Evolutionary conservation across 176 grass and related monocot species (phyloP), one percentile per base, ranked within the genome.

Genomic region (Ampelocalamus luodianensis): DNA sequence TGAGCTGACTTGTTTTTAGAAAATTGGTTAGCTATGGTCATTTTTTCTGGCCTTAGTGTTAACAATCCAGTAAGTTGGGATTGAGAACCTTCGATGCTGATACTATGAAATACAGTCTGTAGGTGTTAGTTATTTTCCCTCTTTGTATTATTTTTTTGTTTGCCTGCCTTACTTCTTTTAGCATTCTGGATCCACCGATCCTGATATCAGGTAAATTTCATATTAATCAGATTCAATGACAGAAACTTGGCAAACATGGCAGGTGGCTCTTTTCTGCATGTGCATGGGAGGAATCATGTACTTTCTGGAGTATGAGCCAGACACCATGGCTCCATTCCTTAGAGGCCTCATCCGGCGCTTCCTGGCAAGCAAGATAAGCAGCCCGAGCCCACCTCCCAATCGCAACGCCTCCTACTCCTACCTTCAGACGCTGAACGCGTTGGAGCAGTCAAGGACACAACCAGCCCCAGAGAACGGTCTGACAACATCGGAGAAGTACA

Each of bases 251-350:
- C 14, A 79, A 86, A 22, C 48, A 78, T 87, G 65, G 40, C 96
- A 99, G 96, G 96, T 99, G 79, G 91, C 79, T 71, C 91, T 99
- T 56, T 99, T 99, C 61, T 96, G 96, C 88, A 37, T 93, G 73
- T 99, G 93, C 88, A 99, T 91, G 93, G 96, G 96, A 76, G 96
- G 96, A 80, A 94, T 94, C 48, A 96, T 99, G 96, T 99, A 96
- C 55, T 99, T 92, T 87, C 85, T 99, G 77, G 96, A 99, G 82
- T 89, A 96, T 11, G 93, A 99, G 59, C 96, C 93, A 29, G 93
- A 99, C 10, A 99, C 96, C 14, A 96, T 99, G 96, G 96, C 96
- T 83, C 96, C 96, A 71, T 96, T 99, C 87, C 93, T 99, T 34
- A 87, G 90, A 79, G 90, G 96, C 44, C 91, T 99, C 49, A 96